Conservation (phyloP, 106 monocot genomes). For the Amphibolis antarctica region DNA sequence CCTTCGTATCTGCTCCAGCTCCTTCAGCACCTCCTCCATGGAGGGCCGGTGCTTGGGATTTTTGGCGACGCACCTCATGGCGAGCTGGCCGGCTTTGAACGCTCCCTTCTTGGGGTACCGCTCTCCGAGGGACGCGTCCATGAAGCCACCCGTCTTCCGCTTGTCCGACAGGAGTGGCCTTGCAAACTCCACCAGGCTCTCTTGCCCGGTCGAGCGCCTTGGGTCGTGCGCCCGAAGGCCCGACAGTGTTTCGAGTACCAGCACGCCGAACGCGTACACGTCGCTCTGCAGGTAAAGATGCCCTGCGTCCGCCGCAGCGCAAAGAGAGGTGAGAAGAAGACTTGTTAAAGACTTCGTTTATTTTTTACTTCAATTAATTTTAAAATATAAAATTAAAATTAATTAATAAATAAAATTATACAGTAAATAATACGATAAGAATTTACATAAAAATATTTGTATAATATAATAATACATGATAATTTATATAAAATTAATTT, state of each 20-base stretch:
- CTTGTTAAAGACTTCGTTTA: not conserved
- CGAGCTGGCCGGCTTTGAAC: constrained; percentile 26
- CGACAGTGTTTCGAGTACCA: constrained; percentile 38
- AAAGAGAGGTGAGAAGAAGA: not conserved
- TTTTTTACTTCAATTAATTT: not conserved
- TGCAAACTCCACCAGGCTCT: constrained; percentile 28
- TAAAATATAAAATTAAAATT: no score
- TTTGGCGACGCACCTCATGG: constrained; percentile 20
- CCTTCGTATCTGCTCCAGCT: constrained; percentile 26
- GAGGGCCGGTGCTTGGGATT: constrained; percentile 32
- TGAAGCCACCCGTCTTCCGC: constrained; percentile 23
- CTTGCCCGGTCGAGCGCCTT: constrained; percentile 16
- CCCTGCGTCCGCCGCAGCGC: constrained; percentile 11
- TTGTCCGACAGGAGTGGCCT: constrained; percentile 24
- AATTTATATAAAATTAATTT: no score
- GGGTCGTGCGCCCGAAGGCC: constrained; percentile 33
- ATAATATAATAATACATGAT: no score
- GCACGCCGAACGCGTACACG: constrained; percentile 47
- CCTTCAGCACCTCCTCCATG: constrained; percentile 34
- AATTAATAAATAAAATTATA: no score
- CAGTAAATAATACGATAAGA: no score
- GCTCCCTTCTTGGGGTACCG: constrained; percentile 29
- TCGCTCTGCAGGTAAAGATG: constrained; percentile 54
- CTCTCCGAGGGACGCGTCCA: constrained; percentile 32
- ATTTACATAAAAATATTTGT: no score